A percentile compares a stretch with the other conserved stretches of the same genome.
Conservation (phyloP, 768 basidiomycete genomes). For the Rhizopogon roseolus region DNA sequence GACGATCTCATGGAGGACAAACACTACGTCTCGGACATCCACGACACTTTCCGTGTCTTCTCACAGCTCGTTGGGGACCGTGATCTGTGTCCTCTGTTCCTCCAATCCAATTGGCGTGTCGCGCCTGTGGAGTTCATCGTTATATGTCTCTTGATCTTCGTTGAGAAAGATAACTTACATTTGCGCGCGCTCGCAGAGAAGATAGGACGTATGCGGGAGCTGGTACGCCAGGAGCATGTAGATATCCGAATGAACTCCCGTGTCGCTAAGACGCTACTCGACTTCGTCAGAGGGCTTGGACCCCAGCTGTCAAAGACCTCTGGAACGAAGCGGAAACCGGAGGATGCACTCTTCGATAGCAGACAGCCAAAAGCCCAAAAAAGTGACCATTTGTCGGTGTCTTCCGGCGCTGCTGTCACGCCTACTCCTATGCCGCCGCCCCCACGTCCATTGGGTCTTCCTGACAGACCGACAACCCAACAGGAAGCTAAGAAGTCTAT, state of each 20-base stretch:
- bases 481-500: slow-evolving; percentile 15
- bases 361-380: slow-evolving; percentile 15
- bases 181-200: slow-evolving; percentile 37
- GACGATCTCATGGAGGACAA: slow-evolving; percentile 27
- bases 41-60: slow-evolving; percentile 44
- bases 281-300: slow-evolving; percentile 38
- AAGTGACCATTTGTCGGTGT: neutral
- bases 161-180: slow-evolving; percentile 37
- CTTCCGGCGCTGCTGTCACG: neutral
- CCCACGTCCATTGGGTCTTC: slow-evolving; percentile 11
- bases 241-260: slow-evolving; percentile 65
- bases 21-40: slow-evolving; percentile 28
- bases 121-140: slow-evolving; percentile 68
- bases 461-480: slow-evolving; percentile 13
- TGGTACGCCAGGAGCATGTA: slow-evolving; percentile 48
- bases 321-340: slow-evolving; percentile 21
- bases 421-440: neutral
- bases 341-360: neutral
- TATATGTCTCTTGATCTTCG: slow-evolving; percentile 48
- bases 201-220: slow-evolving; percentile 46
- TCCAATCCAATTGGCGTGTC: slow-evolving; percentile 41
- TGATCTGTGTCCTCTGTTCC: slow-evolving; percentile 32
- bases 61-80: slow-evolving; percentile 37
- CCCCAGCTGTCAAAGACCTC: neutral
- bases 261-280: slow-evolving; percentile 51